Base-by-base conservation (phyloP, 179 eudicot genomes). In the Nepenthes alata region DNA sequence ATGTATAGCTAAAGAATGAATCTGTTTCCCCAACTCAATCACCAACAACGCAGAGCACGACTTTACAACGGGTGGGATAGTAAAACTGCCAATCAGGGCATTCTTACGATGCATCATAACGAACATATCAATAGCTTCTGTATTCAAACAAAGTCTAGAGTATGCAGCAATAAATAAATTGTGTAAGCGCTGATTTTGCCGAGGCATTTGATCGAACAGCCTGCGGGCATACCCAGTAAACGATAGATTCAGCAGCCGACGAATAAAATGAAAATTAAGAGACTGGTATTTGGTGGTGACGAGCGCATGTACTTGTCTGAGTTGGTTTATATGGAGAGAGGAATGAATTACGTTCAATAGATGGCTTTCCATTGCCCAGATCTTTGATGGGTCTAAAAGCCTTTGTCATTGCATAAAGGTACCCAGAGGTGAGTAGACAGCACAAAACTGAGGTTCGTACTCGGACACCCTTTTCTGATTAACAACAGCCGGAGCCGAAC, bases 131-230 rank as follows among this genome's bases (percentile, higher is more conserved):
- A 81, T 48, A 39, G 82, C 78, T 59, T 84, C 71, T 63, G 64
- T 69, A 61, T 70, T 63, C 50, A 58, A 63, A 59, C 76, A 61
- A 13, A 67, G 64, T 61, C 48, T 71, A 25, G 79, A 68, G 38
- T 71, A 80, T 0, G 81, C 58, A 5, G 81, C 72, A 12, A 83
- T 65, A 38, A 80, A 60, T 11, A 80, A 52, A 57, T 78, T 75
- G 62, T 72, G 76, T 36, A 85, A 53, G 8, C 70, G 58, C 41
- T 64, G 79, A 63, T 76, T 80, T 72, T 73, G 84, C 64, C 76
- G 53, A 62, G 76, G 85, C 70, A 85, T 80, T 80, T 66, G 67
- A 62, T 82, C 85, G 70, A 82, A 78, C 85, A 82, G n/a, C 60
- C 75, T 63, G 56, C 77, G 83, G 12, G 81, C 86, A 64, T 82